Conservation (phyloP, 495 filamentous ascomycete species). For the Venustampulla echinocandica region DNA sequence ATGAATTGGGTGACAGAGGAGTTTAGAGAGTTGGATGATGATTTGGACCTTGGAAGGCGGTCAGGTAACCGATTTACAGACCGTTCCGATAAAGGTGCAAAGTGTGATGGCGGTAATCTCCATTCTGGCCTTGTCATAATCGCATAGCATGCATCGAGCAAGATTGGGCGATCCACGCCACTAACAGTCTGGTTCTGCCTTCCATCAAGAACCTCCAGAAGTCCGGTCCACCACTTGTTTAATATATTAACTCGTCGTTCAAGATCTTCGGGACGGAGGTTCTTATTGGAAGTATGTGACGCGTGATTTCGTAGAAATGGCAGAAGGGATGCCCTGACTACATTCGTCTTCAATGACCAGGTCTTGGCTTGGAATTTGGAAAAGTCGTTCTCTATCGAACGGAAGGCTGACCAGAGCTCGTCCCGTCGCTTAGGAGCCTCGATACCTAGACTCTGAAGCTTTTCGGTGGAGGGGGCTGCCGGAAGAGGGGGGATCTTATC, state of each 20-base stretch:
- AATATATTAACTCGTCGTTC: slow-evolving; percentile 75
- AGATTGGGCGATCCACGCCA: slow-evolving; percentile 67
- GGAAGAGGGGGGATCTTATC: slow-evolving; percentile 45
- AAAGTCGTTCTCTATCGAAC: slow-evolving; percentile 72
- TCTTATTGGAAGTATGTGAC: slow-evolving; percentile 59
- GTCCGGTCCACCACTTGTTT: slow-evolving; percentile 92
- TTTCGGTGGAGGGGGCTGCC: slow-evolving; percentile 51
- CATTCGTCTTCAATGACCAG: slow-evolving; percentile 66
- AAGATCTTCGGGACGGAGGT: slow-evolving; percentile 67
- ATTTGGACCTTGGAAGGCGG: slow-evolving; percentile 25
- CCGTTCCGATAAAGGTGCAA: slow-evolving; percentile 45
- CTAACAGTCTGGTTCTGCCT: slow-evolving; percentile 59
- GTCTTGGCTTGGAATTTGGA: slow-evolving; percentile 76
- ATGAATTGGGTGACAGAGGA: slow-evolving; percentile 70
- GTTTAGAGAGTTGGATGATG: slow-evolving; percentile 41
- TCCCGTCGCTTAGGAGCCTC: slow-evolving; percentile 53
- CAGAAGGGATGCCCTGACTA: slow-evolving; percentile 70
- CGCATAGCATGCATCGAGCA: slow-evolving; percentile 71
- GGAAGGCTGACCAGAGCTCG: slow-evolving; percentile 83
- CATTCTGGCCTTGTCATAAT: slow-evolving; percentile 94
- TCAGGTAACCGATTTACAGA: slow-evolving; percentile 19
- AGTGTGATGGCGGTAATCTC: slow-evolving; percentile 61
- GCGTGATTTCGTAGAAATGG: slow-evolving; percentile 72
- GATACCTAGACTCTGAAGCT: slow-evolving; percentile 33
- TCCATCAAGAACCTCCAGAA: slow-evolving; percentile 73